Evolutionary conservation across 495 filamentous ascomycete genomes (phyloP).

Genomic region (Bathelium albidoporum): DNA sequence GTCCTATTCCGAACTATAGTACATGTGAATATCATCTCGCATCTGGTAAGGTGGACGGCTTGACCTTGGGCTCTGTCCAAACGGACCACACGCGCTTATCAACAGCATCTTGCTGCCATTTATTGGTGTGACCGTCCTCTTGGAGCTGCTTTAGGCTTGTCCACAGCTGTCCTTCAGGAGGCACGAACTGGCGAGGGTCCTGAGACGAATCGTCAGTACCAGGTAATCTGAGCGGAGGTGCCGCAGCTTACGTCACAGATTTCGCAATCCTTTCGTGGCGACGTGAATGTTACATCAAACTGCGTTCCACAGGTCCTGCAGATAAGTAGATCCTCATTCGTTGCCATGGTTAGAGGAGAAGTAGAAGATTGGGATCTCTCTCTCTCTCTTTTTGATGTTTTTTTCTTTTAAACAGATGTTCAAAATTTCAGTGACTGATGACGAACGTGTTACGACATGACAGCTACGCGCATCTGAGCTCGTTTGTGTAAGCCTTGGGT

Average conservation of each 20-base stretch:
- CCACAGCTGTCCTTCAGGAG: slow-evolving; percentile 25
- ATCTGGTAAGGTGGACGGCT: not conserved
- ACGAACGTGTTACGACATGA: not conserved
- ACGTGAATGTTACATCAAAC: slow-evolving; percentile 40
- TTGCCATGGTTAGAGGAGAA: slow-evolving; percentile 3
- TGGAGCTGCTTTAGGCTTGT: slow-evolving; percentile 9
- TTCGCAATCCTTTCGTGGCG: slow-evolving; percentile 45
- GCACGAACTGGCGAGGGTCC: slow-evolving; percentile 60
- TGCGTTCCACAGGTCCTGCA: slow-evolving; percentile 65
- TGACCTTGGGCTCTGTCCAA: slow-evolving; percentile 45
- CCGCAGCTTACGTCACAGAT: slow-evolving; percentile 53
- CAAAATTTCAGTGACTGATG: not conserved
- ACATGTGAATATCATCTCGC: not conserved
- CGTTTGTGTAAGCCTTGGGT: too few species aligned
- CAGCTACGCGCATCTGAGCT: not conserved
- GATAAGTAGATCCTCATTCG: slow-evolving; percentile 41
- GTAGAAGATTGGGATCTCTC: too few species aligned
- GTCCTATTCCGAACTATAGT: slow-evolving; percentile 52
- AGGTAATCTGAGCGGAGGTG: not conserved
- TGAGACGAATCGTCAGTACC: slow-evolving; percentile 12
- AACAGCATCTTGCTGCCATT: slow-evolving; percentile 25
- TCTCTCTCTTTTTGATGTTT: too few species aligned
- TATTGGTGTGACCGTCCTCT: slow-evolving; percentile 30
- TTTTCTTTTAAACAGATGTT: not conserved
- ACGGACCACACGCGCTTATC: slow-evolving; percentile 42